These are phyloP conservation scores for Pythium sp. DNA, from an alignment of 352 stramenopile species.

Conservation along the genomic window DNA sequence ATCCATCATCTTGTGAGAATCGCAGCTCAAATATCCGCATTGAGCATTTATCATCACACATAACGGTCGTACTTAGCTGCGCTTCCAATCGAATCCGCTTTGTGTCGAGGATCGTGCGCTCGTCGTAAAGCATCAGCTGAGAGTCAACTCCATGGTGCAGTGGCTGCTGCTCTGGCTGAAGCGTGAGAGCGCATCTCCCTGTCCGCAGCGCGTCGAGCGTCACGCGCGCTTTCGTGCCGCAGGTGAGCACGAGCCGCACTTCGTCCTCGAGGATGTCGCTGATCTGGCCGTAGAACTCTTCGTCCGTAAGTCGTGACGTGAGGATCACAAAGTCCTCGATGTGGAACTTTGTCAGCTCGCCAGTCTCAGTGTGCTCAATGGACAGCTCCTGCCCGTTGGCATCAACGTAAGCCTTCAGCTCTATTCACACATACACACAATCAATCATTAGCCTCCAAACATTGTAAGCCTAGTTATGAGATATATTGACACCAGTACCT, in stretches of 20 bases:
- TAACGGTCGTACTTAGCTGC: constrained; percentile 9
- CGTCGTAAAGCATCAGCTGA: constrained; percentile 18
- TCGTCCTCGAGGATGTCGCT: constrained; percentile 27
- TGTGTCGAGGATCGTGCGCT: constrained; percentile 25
- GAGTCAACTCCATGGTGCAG: background rate
- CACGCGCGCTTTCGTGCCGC: constrained; percentile 36
- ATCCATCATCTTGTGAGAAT: background rate
- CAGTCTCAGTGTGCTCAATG: background rate
- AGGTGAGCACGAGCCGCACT: constrained; percentile 49
- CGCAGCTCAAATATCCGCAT: too few relatives aligned
- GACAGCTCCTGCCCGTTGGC: background rate
- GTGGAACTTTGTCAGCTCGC: constrained; percentile 24
- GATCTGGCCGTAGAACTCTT: constrained; percentile 66
- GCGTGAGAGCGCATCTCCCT: constrained; percentile 39
- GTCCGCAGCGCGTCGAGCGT: constrained; percentile 32
- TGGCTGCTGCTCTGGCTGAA: constrained; percentile 16
- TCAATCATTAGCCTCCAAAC: background rate
- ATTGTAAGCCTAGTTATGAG: background rate
- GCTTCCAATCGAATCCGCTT: constrained; percentile 14
- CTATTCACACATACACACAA: background rate
- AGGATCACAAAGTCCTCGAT: constrained; percentile 58
- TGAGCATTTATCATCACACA: background rate
- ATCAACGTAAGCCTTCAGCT: constrained; percentile 4
- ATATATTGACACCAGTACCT: background rate
- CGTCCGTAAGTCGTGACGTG: constrained; percentile 42